A percentile compares a stretch with the other conserved stretches of the same genome.
phyloP scores from a whole-genome alignment of 2,329 filamentous ascomycete species.

The Elsinoe perseae region DNA sequence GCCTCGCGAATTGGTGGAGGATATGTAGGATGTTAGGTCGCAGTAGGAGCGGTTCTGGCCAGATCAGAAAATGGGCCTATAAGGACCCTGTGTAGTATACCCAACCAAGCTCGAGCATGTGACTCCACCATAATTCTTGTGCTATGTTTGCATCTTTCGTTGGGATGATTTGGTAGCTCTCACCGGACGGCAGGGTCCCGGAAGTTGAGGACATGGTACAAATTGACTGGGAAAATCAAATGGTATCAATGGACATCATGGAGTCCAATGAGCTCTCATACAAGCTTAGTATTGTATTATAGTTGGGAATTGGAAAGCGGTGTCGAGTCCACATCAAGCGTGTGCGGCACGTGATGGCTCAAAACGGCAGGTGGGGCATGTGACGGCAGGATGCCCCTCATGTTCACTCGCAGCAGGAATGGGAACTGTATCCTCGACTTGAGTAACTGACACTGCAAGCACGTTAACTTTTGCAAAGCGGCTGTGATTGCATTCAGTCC shows the following conservation, averaged over 20 bases:
- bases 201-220: not conserved
- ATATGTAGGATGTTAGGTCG: constrained; percentile 30
- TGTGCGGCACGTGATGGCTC: not conserved
- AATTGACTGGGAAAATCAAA: too few species aligned
- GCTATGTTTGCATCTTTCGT: constrained; percentile 1
- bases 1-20: constrained; percentile 23
- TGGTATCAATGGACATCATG: too few species aligned
- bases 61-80: not conserved
- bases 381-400: not conserved
- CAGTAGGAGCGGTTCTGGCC: constrained; percentile 27
- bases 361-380: constrained; percentile 6
- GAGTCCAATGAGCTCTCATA: too few species aligned
- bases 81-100: constrained; percentile 19
- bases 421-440: too few species aligned
- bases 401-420: too few species aligned
- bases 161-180: not conserved
- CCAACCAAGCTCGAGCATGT: constrained; percentile 31
- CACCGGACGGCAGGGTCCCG: not conserved
- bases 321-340: too few species aligned
- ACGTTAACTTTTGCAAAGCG: too few species aligned
- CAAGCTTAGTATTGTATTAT: too few species aligned
- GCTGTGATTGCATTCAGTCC: too few species aligned
- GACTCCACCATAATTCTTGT: constrained; percentile 29
- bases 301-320: not conserved
- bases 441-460: too few species aligned